A percentile compares a stretch with the other conserved stretches of the same genome.
Evolutionary conservation across 129 eudicot genomes (phyloP).

Genomic region (Rutidosis leptorrhynchoides): DNA sequence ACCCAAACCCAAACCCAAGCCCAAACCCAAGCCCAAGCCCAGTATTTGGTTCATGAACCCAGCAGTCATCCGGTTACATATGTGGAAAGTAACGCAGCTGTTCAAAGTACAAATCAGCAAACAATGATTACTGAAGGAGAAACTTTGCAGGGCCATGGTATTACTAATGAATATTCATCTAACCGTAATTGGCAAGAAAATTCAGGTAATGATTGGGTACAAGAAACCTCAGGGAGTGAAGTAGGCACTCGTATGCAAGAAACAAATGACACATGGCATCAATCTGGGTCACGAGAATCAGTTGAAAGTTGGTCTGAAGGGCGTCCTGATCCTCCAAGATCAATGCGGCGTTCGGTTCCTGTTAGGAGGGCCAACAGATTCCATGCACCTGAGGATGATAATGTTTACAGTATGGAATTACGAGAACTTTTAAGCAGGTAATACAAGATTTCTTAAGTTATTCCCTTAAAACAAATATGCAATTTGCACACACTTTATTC

Average conservation of each 20-base stretch:
- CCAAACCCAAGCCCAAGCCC: constrained; percentile 25
- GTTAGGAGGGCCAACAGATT: constrained; percentile 69
- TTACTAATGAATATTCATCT: constrained; percentile 39
- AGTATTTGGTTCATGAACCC: constrained; percentile 39
- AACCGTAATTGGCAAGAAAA: constrained; percentile 47
- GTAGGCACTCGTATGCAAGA: constrained; percentile 39
- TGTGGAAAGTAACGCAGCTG: constrained; percentile 34
- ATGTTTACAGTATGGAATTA: constrained; percentile 96
- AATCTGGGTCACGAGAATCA: constrained; percentile 45
- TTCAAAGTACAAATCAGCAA: constrained; percentile 41
- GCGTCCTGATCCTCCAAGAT: constrained; percentile 66
- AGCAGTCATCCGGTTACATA: constrained; percentile 34
- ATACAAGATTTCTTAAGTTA: not conserved
- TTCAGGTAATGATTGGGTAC: constrained; percentile 47
- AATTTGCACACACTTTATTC: not conserved
- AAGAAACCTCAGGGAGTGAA: constrained; percentile 41
- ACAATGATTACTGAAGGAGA: constrained; percentile 36
- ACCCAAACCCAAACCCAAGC: constrained; percentile 34
- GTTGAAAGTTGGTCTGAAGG: constrained; percentile 62
- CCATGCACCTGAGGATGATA: constrained; percentile 92
- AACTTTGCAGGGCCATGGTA: constrained; percentile 45
- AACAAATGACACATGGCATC: constrained; percentile 51
- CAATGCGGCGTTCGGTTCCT: constrained; percentile 56
- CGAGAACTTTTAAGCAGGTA: constrained; percentile 99
- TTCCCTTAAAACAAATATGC: not conserved